Evolutionary conservation across 2,329 filamentous ascomycete genomes (phyloP).

Genomic region (Nigrospora sphaerica): DNA sequence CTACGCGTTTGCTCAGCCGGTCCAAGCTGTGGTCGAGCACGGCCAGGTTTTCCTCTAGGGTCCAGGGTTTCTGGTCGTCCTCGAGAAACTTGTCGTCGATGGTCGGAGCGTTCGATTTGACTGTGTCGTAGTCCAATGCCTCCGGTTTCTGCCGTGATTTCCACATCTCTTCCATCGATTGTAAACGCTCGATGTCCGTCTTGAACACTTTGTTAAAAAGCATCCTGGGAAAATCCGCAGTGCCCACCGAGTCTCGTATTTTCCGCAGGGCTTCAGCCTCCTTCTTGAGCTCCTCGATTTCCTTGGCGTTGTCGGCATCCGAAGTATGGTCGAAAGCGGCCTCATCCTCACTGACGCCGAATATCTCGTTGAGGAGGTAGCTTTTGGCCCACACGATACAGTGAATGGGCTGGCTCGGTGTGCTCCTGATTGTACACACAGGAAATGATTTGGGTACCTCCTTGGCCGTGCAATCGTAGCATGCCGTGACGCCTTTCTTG

Average conservation of each 20-base stretch:
- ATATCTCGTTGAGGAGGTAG: conserved; percentile 91
- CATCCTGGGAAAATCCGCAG: conserved; percentile 64
- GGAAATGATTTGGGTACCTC: conserved; percentile 88
- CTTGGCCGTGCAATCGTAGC: conserved; percentile 91
- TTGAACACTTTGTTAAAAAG: conserved; percentile 93
- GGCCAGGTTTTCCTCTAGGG: conserved; percentile 71
- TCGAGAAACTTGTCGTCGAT: conserved; percentile 46
- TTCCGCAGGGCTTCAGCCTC: conserved; percentile 79
- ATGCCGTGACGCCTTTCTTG: conserved; percentile 84
- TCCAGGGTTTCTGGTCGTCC: conserved; percentile 74
- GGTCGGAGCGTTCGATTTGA: conserved; percentile 46
- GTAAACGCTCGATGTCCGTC: conserved; percentile 73
- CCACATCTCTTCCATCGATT: conserved; percentile 95
- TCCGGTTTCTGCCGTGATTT: conserved; percentile 70
- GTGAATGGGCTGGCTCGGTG: conserved; percentile 91
- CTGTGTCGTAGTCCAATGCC: conserved; percentile 59
- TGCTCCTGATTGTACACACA: conserved; percentile 95
- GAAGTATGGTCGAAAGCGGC: conserved; percentile 72
- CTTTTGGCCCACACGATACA: conserved; percentile 99
- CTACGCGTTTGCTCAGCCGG: conserved; percentile 67
- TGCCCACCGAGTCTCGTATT: conserved; percentile 76
- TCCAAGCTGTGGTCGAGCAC: conserved; percentile 82
- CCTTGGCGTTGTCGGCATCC: conserved; percentile 74
- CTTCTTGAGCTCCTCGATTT: conserved; percentile 80
- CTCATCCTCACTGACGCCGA: conserved; percentile 85